Conservation (phyloP, 1,284 basidiomycete genomes). For the Entoloma clypeatum region DNA sequence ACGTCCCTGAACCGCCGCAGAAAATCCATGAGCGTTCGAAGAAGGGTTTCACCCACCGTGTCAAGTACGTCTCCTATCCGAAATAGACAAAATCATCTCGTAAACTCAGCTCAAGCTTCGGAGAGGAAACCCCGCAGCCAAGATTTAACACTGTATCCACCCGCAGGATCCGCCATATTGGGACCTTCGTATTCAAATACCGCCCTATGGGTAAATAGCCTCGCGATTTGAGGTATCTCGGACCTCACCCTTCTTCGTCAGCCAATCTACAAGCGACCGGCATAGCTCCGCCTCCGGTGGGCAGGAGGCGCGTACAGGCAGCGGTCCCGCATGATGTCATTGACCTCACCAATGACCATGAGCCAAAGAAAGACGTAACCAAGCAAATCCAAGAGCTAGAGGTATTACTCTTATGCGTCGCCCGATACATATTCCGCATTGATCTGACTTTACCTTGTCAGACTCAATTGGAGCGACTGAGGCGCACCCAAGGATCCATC, state of each 20-base stretch:
- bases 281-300: neutral
- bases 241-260: neutral
- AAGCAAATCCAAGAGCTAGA: neutral
- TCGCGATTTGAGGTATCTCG: neutral
- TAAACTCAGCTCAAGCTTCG: neutral
- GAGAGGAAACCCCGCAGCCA: neutral
- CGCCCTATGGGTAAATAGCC: neutral
- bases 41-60: neutral
- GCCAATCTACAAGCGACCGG: neutral
- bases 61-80: neutral
- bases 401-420: neutral
- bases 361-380: neutral
- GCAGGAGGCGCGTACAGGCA: neutral
- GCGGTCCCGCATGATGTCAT: neutral
- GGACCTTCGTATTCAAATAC: neutral
- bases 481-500: neutral
- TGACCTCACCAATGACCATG: neutral
- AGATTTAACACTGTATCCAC: neutral
- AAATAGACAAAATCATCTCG: neutral
- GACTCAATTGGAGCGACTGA: neutral
- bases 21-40: neutral
- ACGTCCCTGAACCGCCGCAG: neutral
- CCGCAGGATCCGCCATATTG: neutral
- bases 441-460: neutral
- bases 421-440: neutral